Evolutionary conservation across 2,329 filamentous ascomycete species (phyloP), one percentile per base, ranked within the genome.

Genomic region (Fusarium bulbicola): DNA sequence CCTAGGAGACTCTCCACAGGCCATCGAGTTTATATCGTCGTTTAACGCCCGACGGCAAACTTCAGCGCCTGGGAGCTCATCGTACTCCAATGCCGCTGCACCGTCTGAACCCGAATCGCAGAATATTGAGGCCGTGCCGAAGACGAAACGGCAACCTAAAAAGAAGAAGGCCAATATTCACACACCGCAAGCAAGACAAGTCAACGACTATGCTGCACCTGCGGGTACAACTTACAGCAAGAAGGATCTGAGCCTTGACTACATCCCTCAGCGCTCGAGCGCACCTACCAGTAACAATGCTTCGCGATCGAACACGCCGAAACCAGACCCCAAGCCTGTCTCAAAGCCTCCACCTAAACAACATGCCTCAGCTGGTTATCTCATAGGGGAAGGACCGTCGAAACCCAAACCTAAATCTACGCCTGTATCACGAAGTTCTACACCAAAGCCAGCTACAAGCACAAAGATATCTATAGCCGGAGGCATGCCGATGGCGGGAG

Each of bases 1-100:
- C 59, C 88, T 99, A 1, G 96, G 95, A 56, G 94, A 97, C 80
- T 95, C 93, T 12, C 90, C 95, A 4, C 91, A 92, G 76, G 88
- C 86, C 45, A 84, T 95, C 69, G 92, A 95, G 76, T 96, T 94
- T 80, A 91, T 95, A 72, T 90, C 93, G 2, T 92, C 91, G 24
- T 95, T 95, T 80, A 98, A 97, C 80, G 89, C 91, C 7, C 89
- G 85, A 24, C 83, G 90, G 57, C 82, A 86, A 74, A 85, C 85
- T 26, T 85, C 79, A 5, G 65, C 76, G 6, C 47, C 77, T 6
- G 36, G 72, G 15, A 66, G 70, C 8, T 66, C 73, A 13, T 69
- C 76, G 10, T 58, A 76, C 28, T 67, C 80, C 3, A 72, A 77
- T 37, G 72, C 79, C 42, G 57, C 78, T 52, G 71, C 69, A n/a